Percentiles rank a stretch among this genome's conserved stretches.
Evolutionary conservation across 345 rosid genomes (phyloP).

Genomic region (Linum usitatissimum): DNA sequence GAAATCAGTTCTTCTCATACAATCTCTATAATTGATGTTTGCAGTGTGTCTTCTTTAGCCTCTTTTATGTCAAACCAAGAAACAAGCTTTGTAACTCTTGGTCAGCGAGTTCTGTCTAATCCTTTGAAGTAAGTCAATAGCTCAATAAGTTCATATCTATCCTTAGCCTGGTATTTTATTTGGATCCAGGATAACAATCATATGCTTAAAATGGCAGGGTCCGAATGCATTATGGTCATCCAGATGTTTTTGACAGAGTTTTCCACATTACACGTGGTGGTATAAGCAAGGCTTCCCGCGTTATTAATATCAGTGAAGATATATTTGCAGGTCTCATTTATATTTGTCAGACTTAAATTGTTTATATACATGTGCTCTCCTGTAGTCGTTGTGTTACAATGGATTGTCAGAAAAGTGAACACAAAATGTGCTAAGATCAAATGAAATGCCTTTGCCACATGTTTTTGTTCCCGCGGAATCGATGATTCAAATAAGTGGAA

Average conservation of each 20-base stretch:
- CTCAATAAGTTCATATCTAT: constrained; percentile 4
- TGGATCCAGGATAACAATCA: constrained; percentile 4
- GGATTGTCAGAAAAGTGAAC: neutral
- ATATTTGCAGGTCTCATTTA: constrained; percentile 55
- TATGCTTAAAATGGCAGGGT: constrained; percentile 37
- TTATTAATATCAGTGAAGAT: constrained; percentile 96
- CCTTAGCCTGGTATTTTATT: constrained; percentile 5
- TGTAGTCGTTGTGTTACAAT: neutral
- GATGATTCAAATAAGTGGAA: neutral
- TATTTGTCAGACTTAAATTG: neutral
- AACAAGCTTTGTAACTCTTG: constrained; percentile 85
- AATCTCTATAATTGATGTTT: constrained; percentile 6
- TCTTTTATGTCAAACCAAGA: constrained; percentile 96
- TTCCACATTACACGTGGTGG: constrained; percentile 98
- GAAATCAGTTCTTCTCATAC: constrained; percentile 6
- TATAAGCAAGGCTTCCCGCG: constrained; percentile 98
- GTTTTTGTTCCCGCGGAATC: neutral
- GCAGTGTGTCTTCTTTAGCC: constrained; percentile 96
- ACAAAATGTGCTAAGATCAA: no score
- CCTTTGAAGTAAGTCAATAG: constrained; percentile 70
- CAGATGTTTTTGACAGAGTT: constrained; percentile 94
- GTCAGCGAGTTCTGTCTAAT: constrained; percentile 91
- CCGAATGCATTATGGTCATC: constrained; percentile 99
- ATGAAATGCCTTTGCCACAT: neutral
- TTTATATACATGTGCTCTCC: neutral